Percentiles rank a stretch among this genome's conserved stretches.
These are phyloP conservation scores for Eimeria sp. DNA, from an alignment of 169 alveolate genomes.

Conservation along the genomic window DNA sequence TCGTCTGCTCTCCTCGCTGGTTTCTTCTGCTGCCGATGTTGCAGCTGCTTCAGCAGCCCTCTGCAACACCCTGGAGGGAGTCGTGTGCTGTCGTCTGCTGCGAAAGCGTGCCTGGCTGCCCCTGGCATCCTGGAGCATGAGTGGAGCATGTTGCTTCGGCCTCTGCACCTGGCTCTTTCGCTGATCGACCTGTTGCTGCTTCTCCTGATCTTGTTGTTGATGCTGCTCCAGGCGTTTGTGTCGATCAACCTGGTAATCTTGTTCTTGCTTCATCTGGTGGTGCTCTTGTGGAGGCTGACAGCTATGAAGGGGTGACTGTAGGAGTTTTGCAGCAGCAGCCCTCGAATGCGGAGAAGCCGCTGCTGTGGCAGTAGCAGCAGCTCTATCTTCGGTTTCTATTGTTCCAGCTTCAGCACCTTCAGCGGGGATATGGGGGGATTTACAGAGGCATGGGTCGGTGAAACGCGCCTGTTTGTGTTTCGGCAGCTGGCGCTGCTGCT, in stretches of 20 bases:
- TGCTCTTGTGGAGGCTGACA: background rate
- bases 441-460: background rate
- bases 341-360: background rate
- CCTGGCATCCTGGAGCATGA: background rate
- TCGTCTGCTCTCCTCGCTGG: background rate
- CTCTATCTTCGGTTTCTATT: background rate
- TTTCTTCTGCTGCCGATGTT: constrained; percentile 1
- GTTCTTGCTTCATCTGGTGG: constrained; percentile 27
- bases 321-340: constrained; percentile 7
- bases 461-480: constrained; percentile 11
- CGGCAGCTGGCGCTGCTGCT: constrained; percentile 14
- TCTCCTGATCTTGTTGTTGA: constrained; percentile 12
- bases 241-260: background rate
- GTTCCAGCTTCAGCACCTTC: background rate
- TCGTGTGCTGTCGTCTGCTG: constrained; percentile 60
- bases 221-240: constrained; percentile 32
- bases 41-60: background rate
- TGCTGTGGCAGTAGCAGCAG: constrained; percentile 36
- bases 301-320: background rate
- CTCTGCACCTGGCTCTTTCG: background rate
- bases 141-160: constrained; percentile 2
- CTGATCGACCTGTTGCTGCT: background rate
- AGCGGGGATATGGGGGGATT: background rate
- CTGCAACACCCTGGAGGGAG: constrained; percentile 53
- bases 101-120: background rate